phyloP scores from a whole-genome alignment of 257 asterid genomes.

The Nicotiana paniculata region DNA sequence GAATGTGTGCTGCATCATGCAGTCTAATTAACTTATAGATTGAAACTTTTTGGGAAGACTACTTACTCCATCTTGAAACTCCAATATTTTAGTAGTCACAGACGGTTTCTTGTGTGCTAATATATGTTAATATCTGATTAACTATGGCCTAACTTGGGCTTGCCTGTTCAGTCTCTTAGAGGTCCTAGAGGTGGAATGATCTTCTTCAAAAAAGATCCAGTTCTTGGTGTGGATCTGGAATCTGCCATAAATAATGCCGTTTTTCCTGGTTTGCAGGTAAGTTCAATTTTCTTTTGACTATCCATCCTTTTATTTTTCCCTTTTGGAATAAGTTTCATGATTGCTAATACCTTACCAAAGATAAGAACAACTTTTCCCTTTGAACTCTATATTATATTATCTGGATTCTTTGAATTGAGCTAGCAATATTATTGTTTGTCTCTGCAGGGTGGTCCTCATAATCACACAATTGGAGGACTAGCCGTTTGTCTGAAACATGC shows the following conservation, averaged over 20 bases:
- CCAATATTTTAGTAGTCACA: neutral
- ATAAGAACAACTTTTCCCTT: neutral
- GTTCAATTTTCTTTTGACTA: neutral
- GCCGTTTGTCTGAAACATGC: slow-evolving; percentile 82
- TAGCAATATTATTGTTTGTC: neutral
- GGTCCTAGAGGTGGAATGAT: slow-evolving; percentile 99
- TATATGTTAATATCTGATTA: neutral
- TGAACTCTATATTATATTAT: neutral
- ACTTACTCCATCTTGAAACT: neutral
- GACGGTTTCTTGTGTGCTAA: neutral
- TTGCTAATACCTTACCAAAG: neutral
- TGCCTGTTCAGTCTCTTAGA: slow-evolving; percentile 64
- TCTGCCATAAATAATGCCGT: slow-evolving; percentile 85
- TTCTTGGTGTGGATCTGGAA: slow-evolving; percentile 73
- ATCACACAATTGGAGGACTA: slow-evolving; percentile 90
- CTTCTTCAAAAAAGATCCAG: slow-evolving; percentile 82
- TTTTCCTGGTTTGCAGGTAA: slow-evolving; percentile 89
- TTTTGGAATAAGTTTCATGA: neutral
- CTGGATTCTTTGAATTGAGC: neutral
- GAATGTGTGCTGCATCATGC: neutral
- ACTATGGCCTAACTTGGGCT: neutral
- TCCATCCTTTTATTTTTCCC: neutral
- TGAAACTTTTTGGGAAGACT: neutral
- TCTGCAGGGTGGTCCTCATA: slow-evolving; percentile 88
- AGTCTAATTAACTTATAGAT: neutral